These are phyloP conservation scores for Lagenidium sp. DNA, from an alignment of 352 stramenopile species.

Conservation along the genomic window DNA sequence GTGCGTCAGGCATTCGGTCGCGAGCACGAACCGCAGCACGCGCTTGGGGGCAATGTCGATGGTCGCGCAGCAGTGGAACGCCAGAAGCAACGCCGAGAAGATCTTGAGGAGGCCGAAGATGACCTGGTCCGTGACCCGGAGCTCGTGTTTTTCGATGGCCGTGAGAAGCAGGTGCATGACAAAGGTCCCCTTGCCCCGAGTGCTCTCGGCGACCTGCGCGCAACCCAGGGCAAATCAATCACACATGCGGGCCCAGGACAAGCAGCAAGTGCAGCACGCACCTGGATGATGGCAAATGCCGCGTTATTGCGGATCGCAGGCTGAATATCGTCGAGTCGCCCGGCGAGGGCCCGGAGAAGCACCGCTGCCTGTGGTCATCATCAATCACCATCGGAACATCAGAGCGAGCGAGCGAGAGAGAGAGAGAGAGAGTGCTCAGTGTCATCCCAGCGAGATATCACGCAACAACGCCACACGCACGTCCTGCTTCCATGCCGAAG, in stretches of 20 bases:
- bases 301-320: constrained; percentile 19
- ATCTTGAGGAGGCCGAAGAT: constrained; percentile 33
- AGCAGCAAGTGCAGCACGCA: background rate
- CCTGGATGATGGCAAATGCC: constrained; percentile 19
- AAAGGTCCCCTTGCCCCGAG: constrained; percentile 22
- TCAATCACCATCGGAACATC: background rate
- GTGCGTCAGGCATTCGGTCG: constrained; percentile 20
- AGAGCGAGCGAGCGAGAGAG: no score
- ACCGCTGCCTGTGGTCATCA: constrained; percentile 4
- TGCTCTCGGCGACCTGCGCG: constrained; percentile 23
- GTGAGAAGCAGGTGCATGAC: constrained; percentile 22
- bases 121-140: constrained; percentile 11
- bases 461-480: constrained; percentile 4
- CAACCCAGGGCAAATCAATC: background rate
- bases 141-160: background rate
- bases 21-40: constrained; percentile 25
- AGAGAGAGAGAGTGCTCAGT: no score
- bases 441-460: background rate
- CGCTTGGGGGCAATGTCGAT: constrained; percentile 32
- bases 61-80: constrained; percentile 37
- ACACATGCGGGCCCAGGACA: no score
- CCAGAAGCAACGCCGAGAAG: constrained; percentile 21
- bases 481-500: constrained; percentile 11
- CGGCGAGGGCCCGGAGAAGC: constrained; percentile 5
- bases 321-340: constrained; percentile 16